These are phyloP conservation scores for Kokia cookei DNA, from an alignment of 441 rosid species.

Conservation along the genomic window DNA sequence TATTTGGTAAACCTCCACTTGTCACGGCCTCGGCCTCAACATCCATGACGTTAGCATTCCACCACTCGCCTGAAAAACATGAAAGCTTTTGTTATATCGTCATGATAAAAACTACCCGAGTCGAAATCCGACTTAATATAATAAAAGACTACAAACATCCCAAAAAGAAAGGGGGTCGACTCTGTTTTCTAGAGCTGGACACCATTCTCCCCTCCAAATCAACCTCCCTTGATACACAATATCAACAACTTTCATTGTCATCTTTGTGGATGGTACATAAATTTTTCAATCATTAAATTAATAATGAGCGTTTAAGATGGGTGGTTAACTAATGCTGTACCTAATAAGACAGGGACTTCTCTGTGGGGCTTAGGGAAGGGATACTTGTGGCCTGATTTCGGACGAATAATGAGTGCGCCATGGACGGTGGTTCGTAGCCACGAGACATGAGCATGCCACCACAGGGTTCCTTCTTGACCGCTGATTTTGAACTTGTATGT, in stretches of 20 bases:
- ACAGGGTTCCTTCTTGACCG: background rate
- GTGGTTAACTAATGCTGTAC: background rate
- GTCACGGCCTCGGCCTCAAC: background rate
- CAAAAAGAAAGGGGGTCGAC: too few relatives aligned
- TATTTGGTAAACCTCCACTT: background rate
- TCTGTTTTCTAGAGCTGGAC: too few relatives aligned
- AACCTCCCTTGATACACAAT: too few relatives aligned
- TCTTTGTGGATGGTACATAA: background rate
- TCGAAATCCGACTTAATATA: too few relatives aligned
- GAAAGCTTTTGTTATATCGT: background rate
- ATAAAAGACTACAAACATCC: too few relatives aligned
- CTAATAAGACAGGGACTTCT: background rate
- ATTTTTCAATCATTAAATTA: background rate
- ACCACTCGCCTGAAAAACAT: background rate
- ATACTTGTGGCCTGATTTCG: background rate
- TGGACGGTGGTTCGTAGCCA: background rate
- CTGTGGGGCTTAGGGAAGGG: slow-evolving; percentile 1
- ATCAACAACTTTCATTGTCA: background rate
- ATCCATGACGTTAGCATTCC: background rate
- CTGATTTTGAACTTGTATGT: background rate
- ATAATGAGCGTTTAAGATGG: background rate
- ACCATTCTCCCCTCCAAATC: too few relatives aligned
- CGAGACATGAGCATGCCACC: background rate
- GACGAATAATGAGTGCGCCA: background rate
- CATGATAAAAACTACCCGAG: too few relatives aligned